phyloP scores from a whole-genome alignment of 495 filamentous ascomycete genomes.

The Aspergillus egyptiacus region DNA sequence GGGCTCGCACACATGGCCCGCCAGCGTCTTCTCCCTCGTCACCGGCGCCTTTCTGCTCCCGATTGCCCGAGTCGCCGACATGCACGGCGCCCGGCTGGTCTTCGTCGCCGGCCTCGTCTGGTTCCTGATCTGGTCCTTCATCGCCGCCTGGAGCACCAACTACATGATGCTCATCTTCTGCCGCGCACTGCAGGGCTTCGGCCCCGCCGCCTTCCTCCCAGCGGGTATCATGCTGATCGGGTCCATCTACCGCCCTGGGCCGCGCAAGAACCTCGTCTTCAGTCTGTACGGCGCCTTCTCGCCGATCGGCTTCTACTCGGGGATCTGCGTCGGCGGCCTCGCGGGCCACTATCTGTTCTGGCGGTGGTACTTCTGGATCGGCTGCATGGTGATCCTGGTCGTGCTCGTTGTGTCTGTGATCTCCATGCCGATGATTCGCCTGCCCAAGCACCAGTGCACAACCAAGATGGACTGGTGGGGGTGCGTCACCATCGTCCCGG shows the following conservation, averaged over 20 bases:
- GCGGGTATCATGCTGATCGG: constrained; percentile 10
- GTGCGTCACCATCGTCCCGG: constrained; percentile 4
- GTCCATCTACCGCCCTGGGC: constrained; percentile 8
- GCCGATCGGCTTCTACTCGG: constrained; percentile 12
- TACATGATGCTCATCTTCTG: constrained; percentile 10
- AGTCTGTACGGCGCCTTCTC: constrained; percentile 13
- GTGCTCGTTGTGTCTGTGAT: constrained; percentile 1
- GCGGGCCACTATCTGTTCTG: constrained; percentile 6
- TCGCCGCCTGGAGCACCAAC: constrained; percentile 8
- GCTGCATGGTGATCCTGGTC: background rate
- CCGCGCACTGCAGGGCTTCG: constrained; percentile 13
- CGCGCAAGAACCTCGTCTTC: constrained; percentile 16
- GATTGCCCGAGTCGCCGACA: constrained; percentile 6
- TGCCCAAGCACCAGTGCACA: background rate
- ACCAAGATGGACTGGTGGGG: constrained; percentile 13
- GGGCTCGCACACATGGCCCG: constrained; percentile 7
- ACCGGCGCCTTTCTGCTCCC: constrained; percentile 13
- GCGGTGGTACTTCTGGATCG: constrained; percentile 13
- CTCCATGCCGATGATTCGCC: background rate
- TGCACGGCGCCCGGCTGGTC: constrained; percentile 6
- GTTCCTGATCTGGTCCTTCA: constrained; percentile 7
- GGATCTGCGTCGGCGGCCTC: constrained; percentile 8
- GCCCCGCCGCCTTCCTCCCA: constrained; percentile 6
- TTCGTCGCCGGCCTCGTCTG: constrained; percentile 9
- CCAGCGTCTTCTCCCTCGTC: constrained; percentile 13